Evolutionary conservation across 176 grass and related monocot genomes (phyloP), one percentile per base, ranked within the genome.

Genomic region (Aegilops tauschii): DNA sequence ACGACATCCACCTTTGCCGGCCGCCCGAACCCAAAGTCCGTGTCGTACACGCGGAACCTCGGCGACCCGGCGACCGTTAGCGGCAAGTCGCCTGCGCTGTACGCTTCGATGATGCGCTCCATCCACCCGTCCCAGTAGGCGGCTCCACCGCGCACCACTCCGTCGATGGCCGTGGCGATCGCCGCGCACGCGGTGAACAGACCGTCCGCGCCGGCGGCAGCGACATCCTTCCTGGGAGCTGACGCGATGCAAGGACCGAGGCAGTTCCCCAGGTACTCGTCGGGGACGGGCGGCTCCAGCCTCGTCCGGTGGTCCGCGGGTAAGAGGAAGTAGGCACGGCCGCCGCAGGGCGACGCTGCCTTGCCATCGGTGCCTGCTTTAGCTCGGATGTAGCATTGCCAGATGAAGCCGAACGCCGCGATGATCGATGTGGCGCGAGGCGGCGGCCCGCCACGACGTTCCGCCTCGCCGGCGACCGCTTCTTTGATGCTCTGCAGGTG

Each of bases 211-310:
- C 61, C 62, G 9, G 73, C 78, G 27, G 61, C 31, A 3, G 69
- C 14, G n/a, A 93, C 16, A 20, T 91, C 82, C 9, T 66, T 36
- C 14, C 52, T 36, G 8, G 73, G 25, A 3, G 32, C 59, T 2
- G 29, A 18, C 2, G 25, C 66, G 30, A 87, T 42, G 78, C 52
- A 73, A 2, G 49, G 52, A 35, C 61, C 77, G 36, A 93, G 11
- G 78, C 94, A 96, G 74, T 93, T 96, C 9, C 94, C 94, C 13
- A 93, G 82, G 82, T 93, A 93, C 65, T 31, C 47, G 6, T 18
- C 54, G 1, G 91, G 89, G 34, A 95, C 8, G 10, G 86, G 66
- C 4, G 94, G 88, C 0, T 74, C 61, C 16, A 91, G 31, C 59
- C 83, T 42, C 6, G 69, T 9, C 21, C 90, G 47, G 52, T 74